Evolutionary conservation across 345 rosid genomes (phyloP).

Genomic region (Pugionium dolabratum): DNA sequence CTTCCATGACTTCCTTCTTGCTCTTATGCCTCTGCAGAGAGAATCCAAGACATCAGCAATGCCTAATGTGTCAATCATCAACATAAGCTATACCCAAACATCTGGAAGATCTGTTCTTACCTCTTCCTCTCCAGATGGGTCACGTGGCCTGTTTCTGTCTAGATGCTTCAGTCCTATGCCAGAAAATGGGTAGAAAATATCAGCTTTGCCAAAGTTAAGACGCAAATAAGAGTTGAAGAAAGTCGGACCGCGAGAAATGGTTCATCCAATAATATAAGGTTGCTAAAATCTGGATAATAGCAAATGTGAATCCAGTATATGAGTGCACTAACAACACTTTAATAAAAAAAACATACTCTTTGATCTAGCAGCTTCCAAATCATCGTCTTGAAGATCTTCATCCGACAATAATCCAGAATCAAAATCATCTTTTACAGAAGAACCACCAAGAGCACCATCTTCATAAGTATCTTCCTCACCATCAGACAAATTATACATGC

Average conservation of each 20-base stretch:
- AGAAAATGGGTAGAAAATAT: no score
- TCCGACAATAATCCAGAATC: slow-evolving; percentile 65
- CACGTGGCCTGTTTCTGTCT: slow-evolving; percentile 32
- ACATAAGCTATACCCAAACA: slow-evolving; percentile 2
- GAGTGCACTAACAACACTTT: no score
- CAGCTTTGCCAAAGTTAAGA: no score
- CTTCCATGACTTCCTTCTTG: slow-evolving; percentile 89
- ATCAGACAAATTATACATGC: slow-evolving; percentile 79
- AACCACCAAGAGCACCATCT: slow-evolving; percentile 49
- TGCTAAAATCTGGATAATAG: no score
- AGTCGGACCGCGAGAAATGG: no score
- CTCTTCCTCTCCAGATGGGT: slow-evolving; percentile 52
- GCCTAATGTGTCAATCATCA: slow-evolving; percentile 4
- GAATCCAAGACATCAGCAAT: slow-evolving; percentile 13
- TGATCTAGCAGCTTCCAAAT: slow-evolving; percentile 40
- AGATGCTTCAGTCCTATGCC: slow-evolving; percentile 47
- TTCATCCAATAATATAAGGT: no score
- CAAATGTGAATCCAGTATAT: not conserved
- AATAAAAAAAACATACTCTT: slow-evolving; percentile 45
- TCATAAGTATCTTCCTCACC: slow-evolving; percentile 72
- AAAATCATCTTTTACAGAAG: slow-evolving; percentile 68
- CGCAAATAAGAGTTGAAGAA: no score
- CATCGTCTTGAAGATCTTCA: slow-evolving; percentile 53
- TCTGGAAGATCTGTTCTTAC: slow-evolving; percentile 40
- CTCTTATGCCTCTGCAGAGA: slow-evolving; percentile 68